Percentiles rank a stretch among this genome's conserved stretches.
phyloP scores from a whole-genome alignment of 2,329 filamentous ascomycete species.

The Fusarium sp. region DNA sequence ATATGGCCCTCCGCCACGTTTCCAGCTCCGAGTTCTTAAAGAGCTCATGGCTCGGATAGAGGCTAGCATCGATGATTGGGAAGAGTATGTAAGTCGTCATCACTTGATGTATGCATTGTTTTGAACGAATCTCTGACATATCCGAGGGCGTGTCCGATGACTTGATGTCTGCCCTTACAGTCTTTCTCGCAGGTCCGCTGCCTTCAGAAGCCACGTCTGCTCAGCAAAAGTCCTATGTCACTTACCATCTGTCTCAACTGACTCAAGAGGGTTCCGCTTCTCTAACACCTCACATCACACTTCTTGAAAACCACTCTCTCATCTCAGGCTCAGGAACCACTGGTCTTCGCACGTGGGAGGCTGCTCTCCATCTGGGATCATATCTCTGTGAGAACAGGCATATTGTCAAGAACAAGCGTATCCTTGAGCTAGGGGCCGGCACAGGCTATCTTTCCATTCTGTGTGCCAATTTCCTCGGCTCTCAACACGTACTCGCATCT shows the following conservation, averaged over 20 bases:
- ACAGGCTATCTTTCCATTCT: conserved; percentile 80
- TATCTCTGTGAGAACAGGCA: conserved; percentile 65
- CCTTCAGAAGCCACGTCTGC: conserved; percentile 71
- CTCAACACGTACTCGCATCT: conserved; percentile 70
- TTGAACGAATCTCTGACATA: conserved; percentile 36
- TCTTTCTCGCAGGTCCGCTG: conserved; percentile 69
- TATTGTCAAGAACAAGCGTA: conserved; percentile 61
- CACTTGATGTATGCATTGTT: not conserved
- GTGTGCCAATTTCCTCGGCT: conserved; percentile 72
- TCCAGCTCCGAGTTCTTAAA: conserved; percentile 78
- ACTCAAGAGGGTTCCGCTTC: conserved; percentile 7
- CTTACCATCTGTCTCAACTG: conserved; percentile 64
- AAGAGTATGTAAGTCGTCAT: conserved; percentile 78
- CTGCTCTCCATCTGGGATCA: conserved; percentile 75
- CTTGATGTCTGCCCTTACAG: conserved; percentile 74
- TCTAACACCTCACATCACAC: conserved; percentile 57
- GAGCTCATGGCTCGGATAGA: conserved; percentile 76
- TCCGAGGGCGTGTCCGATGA: conserved; percentile 82
- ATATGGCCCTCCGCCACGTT: conserved; percentile 71
- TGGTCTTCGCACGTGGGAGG: conserved; percentile 83
- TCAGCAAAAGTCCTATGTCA: conserved; percentile 78
- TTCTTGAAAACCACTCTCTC: conserved; percentile 74
- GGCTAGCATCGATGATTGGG: conserved; percentile 78
- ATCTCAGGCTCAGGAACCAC: conserved; percentile 78
- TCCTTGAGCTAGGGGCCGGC: conserved; percentile 79